These are phyloP conservation scores for Naganishia antarctica DNA, from an alignment of 768 basidiomycete genomes.

Conservation along the genomic window DNA sequence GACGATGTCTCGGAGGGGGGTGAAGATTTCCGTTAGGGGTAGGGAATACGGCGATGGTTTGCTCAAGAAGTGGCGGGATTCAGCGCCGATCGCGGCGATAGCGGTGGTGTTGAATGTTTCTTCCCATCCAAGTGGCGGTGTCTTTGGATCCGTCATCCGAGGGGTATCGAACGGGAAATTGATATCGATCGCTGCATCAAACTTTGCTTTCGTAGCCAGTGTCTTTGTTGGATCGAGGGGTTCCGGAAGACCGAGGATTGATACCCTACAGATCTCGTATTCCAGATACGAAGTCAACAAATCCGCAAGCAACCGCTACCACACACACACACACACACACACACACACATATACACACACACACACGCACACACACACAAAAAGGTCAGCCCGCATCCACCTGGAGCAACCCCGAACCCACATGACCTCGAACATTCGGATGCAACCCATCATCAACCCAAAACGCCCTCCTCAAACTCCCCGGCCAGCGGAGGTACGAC, in stretches of 20 bases:
- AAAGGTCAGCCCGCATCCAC: too few relatives aligned
- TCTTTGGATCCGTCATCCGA: constrained; percentile 35
- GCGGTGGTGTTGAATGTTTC: constrained; percentile 36
- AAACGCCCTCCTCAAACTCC: constrained; percentile 37
- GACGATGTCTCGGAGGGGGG: constrained; percentile 42
- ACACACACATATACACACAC: too few relatives aligned
- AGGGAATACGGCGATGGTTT: constrained; percentile 35
- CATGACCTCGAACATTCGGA: constrained; percentile 47
- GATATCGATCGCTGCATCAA: constrained; percentile 33
- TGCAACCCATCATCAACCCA: constrained; percentile 41
- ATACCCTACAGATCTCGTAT: constrained; percentile 40
- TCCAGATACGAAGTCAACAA: constrained; percentile 42
- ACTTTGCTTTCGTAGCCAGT: constrained; percentile 29
- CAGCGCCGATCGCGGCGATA: constrained; percentile 28
- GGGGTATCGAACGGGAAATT: constrained; percentile 38
- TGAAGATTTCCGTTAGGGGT: constrained; percentile 35
- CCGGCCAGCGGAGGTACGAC: constrained; percentile 42
- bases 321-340: too few relatives aligned
- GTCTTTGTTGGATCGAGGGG: constrained; percentile 30
- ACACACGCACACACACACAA: too few relatives aligned
- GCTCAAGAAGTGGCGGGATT: constrained; percentile 37
- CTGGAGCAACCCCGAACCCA: constrained; percentile 30
- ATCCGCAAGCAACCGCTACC: constrained; percentile 45
- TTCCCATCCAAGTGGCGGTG: constrained; percentile 38
- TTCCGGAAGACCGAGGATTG: constrained; percentile 36